phyloP scores from a whole-genome alignment of 805 yeast genomes.

The Pichia paraexigua region DNA sequence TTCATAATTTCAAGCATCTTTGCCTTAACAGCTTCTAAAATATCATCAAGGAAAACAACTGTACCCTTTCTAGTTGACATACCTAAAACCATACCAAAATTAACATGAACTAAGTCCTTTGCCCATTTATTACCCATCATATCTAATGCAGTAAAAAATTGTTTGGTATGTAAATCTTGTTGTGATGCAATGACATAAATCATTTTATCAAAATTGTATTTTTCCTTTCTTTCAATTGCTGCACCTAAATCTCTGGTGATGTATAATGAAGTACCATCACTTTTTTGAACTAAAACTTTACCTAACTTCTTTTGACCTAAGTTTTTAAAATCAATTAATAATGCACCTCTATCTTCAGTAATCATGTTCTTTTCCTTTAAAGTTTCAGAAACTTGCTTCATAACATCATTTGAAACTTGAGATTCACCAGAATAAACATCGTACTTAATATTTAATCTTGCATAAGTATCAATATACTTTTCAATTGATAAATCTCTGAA shows the following conservation, averaged over 20 bases:
- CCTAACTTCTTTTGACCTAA: conserved; percentile 83
- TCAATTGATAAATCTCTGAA: conserved; percentile 89
- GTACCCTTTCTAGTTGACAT: conserved; percentile 99
- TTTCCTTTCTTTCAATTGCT: conserved; percentile 82
- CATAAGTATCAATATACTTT: conserved; percentile 80
- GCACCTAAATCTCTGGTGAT: conserved; percentile 96
- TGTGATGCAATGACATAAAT: conserved; percentile 93
- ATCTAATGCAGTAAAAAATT: conserved; percentile 87
- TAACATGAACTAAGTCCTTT: conserved; percentile 63
- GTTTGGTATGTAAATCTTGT: conserved; percentile 91
- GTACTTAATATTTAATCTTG: conserved; percentile 81
- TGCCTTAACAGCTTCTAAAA: conserved; percentile 86
- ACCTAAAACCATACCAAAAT: conserved; percentile 97
- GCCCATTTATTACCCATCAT: conserved; percentile 91
- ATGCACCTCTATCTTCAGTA: conserved; percentile 86
- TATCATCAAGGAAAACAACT: conserved; percentile 93
- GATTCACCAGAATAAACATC: conserved; percentile 95
- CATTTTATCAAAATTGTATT: conserved; percentile 87
- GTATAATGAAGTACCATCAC: conserved; percentile 92
- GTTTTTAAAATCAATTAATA: conserved; percentile 73
- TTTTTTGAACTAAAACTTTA: conserved; percentile 84
- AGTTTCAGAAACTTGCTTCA: conserved; percentile 55
- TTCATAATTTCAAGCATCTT: conserved; percentile 96
- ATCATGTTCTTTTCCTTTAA: conserved; percentile 65
- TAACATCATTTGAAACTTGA: conserved; percentile 68